phyloP scores from a whole-genome alignment of 2,329 filamentous ascomycete genomes.

The Aspergillus nomiae region DNA sequence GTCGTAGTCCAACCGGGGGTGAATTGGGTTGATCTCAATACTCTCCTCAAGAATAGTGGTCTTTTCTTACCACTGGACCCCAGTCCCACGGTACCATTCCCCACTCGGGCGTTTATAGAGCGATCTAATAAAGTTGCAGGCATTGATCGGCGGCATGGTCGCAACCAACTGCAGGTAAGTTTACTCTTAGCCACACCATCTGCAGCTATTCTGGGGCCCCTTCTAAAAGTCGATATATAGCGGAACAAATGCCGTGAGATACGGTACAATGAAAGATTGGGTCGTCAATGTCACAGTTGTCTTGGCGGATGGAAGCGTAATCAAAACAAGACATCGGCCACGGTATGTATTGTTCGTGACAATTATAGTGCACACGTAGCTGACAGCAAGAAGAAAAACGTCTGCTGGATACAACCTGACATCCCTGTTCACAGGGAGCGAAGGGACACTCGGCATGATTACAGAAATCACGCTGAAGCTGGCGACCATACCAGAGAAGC shows the following conservation, averaged over 20 bases:
- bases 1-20: constrained; percentile 85
- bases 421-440: constrained; percentile 65
- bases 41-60: constrained; percentile 66
- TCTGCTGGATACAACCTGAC: constrained; percentile 71
- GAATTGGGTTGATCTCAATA: constrained; percentile 82
- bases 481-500: constrained; percentile 61
- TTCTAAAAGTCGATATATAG: constrained; percentile 13
- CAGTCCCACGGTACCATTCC: constrained; percentile 52
- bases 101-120: not conserved
- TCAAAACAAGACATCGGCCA: constrained; percentile 60
- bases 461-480: constrained; percentile 70
- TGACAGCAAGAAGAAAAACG: constrained; percentile 56
- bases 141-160: constrained; percentile 58
- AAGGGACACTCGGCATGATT: constrained; percentile 68
- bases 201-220: no score
- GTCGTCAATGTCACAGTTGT: constrained; percentile 72
- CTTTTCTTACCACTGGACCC: constrained; percentile 89
- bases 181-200: constrained; percentile 28
- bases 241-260: constrained; percentile 61
- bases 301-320: constrained; percentile 65
- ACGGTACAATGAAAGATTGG: constrained; percentile 76
- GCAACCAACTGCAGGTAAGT: constrained; percentile 60
- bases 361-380: not conserved
- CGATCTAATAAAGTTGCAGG: constrained; percentile 19
- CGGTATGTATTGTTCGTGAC: not conserved